Conservation (phyloP, 2,329 filamentous ascomycete species). For the Fusarium tupiense region DNA sequence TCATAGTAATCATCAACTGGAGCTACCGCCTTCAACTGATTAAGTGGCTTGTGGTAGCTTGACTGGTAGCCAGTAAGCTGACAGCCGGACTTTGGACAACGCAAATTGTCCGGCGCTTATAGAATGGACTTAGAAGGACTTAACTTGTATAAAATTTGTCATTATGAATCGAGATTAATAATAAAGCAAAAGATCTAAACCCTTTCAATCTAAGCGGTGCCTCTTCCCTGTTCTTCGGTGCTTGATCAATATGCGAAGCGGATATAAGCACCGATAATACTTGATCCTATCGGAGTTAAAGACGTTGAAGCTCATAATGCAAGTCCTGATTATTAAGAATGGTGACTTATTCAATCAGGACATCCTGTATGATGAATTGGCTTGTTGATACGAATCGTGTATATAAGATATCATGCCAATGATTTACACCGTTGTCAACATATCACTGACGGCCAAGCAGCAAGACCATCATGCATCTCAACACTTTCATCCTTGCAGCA, state of each 20-base stretch:
- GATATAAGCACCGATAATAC: neutral
- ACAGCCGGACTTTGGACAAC: constrained; percentile 29
- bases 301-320: too few species aligned
- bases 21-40: neutral
- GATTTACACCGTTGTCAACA: too few species aligned
- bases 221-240: too few species aligned
- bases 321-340: too few species aligned
- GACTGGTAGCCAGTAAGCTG: neutral
- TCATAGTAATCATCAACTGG: too few species aligned
- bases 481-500: neutral
- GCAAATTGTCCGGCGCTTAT: constrained; percentile 10
- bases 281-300: constrained; percentile 24
- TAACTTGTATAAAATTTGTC: neutral
- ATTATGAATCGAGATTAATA: neutral
- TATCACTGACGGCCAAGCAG: too few species aligned
- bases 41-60: rapidly evolving
- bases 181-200: neutral
- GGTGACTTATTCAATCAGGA: too few species aligned
- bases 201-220: too few species aligned
- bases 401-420: neutral
- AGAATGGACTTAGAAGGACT: neutral
- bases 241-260: neutral
- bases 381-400: neutral
- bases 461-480: constrained; percentile 1
- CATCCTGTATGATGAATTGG: rapidly evolving